A percentile compares a stretch with the other conserved stretches of the same genome.
Conservation (phyloP, 1,284 basidiomycete species). For the Irpex sp. region DNA sequence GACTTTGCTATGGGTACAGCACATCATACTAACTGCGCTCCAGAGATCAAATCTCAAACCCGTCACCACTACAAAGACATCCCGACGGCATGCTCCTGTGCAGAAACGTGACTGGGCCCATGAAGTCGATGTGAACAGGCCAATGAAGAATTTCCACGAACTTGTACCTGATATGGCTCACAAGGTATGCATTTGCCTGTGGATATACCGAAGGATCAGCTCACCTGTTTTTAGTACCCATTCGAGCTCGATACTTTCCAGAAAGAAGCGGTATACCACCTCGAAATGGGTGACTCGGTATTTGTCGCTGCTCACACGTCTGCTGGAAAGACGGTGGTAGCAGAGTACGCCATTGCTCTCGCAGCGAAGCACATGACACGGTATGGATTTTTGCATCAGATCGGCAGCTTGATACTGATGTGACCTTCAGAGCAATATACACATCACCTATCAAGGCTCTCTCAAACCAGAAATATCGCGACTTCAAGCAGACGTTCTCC, state of each 20-base stretch:
- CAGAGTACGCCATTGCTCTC: conserved; percentile 97
- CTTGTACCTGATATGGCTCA: conserved; percentile 91
- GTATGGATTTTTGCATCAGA: conserved; percentile 52
- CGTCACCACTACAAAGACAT: conserved; percentile 34
- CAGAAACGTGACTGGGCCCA: conserved; percentile 97
- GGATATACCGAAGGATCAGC: background rate
- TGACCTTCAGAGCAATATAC: conserved; percentile 80
- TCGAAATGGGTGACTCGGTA: conserved; percentile 97
- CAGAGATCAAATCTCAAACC: conserved; percentile 53
- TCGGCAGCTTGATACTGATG: background rate
- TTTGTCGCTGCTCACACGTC: conserved; percentile 99
- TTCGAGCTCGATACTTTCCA: conserved; percentile 91
- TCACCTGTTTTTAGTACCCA: conserved; percentile 55
- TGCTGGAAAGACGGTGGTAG: conserved; percentile 99
- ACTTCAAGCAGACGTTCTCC: conserved; percentile 97
- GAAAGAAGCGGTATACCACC: conserved; percentile 97
- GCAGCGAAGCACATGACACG: conserved; percentile 98
- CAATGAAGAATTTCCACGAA: conserved; percentile 84
- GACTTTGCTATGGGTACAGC: background rate
- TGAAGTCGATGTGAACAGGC: conserved; percentile 90
- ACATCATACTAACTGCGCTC: background rate
- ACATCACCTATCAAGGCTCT: conserved; percentile 99
- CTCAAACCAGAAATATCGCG: conserved; percentile 98
- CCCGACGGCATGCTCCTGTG: conserved; percentile 35
- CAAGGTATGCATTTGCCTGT: conserved; percentile 42